A percentile compares a stretch with the other conserved stretches of the same genome.
phyloP scores from a whole-genome alignment of 2,329 filamentous ascomycete genomes.

The Fonsecaea pedrosoi region DNA sequence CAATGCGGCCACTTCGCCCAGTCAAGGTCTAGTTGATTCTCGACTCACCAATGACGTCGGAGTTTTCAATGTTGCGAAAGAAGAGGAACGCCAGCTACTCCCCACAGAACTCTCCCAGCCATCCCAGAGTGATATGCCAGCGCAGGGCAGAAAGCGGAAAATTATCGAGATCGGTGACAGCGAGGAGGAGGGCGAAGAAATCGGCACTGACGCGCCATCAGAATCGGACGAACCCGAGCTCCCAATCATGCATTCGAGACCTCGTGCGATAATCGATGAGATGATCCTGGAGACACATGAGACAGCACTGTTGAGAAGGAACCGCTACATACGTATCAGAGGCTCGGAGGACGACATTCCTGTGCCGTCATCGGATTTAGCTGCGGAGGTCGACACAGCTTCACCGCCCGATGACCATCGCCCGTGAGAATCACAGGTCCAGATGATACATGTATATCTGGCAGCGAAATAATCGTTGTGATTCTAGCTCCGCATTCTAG shows the following conservation, averaged over 20 bases:
- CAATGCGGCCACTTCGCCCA: not conserved
- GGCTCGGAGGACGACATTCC: slow-evolving; percentile 34
- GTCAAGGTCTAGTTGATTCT: slow-evolving; percentile 18
- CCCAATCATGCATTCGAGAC: slow-evolving; percentile 14
- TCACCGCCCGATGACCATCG: not conserved
- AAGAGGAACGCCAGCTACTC: slow-evolving; percentile 24
- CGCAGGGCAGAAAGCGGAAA: slow-evolving; percentile 48
- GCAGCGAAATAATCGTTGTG: not conserved
- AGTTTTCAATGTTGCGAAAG: slow-evolving; percentile 19
- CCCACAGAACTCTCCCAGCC: slow-evolving; percentile 32
- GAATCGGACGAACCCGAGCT: slow-evolving; percentile 23
- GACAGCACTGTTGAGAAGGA: slow-evolving; percentile 24
- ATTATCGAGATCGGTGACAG: slow-evolving; percentile 53
- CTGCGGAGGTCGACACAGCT: slow-evolving; percentile 9
- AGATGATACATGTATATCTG: not conserved
- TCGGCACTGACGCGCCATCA: slow-evolving; percentile 38
- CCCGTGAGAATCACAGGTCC: not conserved
- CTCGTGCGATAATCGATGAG: slow-evolving; percentile 22
- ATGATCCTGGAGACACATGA: slow-evolving; percentile 35
- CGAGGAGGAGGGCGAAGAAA: slow-evolving; percentile 49
- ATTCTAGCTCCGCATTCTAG: not conserved
- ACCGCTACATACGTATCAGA: slow-evolving; percentile 29
- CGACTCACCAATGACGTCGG: slow-evolving; percentile 21
- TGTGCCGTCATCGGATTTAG: slow-evolving; percentile 25
- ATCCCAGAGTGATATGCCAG: slow-evolving; percentile 26